A percentile compares a stretch with the other conserved stretches of the same genome.
These are phyloP conservation scores for Aspergillus sp. DNA, from an alignment of 2,329 filamentous ascomycete genomes.

Conservation along the genomic window DNA sequence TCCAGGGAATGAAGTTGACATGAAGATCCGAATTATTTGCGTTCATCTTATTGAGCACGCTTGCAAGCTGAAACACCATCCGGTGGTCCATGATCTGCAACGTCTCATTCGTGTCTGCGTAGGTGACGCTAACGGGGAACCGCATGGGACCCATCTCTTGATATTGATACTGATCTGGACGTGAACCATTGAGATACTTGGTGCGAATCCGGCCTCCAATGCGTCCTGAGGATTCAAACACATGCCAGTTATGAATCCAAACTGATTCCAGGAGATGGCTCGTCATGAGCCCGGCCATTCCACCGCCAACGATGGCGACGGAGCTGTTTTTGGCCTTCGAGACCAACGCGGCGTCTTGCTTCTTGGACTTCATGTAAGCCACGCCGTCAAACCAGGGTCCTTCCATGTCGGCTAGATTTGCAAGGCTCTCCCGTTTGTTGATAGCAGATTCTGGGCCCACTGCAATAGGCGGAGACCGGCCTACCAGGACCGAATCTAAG, in stretches of 20 bases:
- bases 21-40: conserved; percentile 24
- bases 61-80: conserved; percentile 38
- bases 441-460: conserved; percentile 7
- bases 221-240: conserved; percentile 36
- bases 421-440: conserved; percentile 18
- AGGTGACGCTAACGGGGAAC: conserved; percentile 35
- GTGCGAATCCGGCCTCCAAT: conserved; percentile 40
- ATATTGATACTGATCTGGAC: conserved; percentile 29
- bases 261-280: conserved; percentile 38
- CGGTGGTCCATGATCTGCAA: conserved; percentile 37
- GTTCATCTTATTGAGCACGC: conserved; percentile 37
- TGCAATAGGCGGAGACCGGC: conserved; percentile 15
- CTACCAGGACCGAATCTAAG: conserved; percentile 15
- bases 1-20: conserved; percentile 38
- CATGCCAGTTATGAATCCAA: conserved; percentile 40
- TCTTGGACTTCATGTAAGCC: conserved; percentile 26
- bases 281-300: conserved; percentile 31
- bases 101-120: conserved; percentile 36
- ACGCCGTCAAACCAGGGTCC: conserved; percentile 37
- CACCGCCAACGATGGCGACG: conserved; percentile 32
- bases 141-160: conserved; percentile 42
- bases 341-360: conserved; percentile 17
- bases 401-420: conserved; percentile 28
- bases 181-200: conserved; percentile 34
- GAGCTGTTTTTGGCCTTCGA: conserved; percentile 25